These are phyloP conservation scores for Chlamydomonas sphaeroides DNA, from an alignment of 139 green algal species.

Conservation along the genomic window DNA sequence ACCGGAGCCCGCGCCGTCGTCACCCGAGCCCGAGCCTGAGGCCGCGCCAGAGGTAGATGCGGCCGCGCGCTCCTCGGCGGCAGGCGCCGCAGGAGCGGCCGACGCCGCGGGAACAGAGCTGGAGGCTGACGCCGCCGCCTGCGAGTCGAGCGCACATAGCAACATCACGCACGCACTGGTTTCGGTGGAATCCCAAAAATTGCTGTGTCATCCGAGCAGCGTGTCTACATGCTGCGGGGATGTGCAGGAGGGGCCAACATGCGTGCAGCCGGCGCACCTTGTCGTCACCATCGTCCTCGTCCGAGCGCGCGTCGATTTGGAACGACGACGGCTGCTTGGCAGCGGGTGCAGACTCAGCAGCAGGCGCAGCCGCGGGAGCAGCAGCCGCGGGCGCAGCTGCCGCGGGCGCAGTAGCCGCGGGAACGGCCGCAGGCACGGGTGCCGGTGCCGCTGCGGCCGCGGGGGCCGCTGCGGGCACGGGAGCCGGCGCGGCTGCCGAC, in stretches of 20 bases:
- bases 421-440: background rate
- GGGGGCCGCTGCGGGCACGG: background rate
- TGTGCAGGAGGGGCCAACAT: too few relatives aligned
- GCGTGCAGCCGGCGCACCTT: too few relatives aligned
- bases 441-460: background rate
- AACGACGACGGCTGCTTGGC: constrained; percentile 16
- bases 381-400: background rate
- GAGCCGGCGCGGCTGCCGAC: background rate
- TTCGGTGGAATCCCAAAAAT: too few relatives aligned
- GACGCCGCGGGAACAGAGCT: background rate
- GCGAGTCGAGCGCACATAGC: too few relatives aligned
- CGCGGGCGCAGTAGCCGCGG: background rate
- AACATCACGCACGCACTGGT: too few relatives aligned
- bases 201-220: too few relatives aligned
- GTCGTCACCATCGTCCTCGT: constrained; percentile 1
- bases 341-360: background rate
- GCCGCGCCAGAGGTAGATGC: background rate
- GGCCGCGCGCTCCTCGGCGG: background rate
- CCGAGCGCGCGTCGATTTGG: constrained; percentile 21
- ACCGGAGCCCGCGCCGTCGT: constrained; percentile 12
- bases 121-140: background rate
- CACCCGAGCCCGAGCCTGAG: constrained; percentile 19
- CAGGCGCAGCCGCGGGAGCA: background rate
- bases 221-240: too few relatives aligned
- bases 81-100: background rate